Base-by-base conservation (phyloP, 2,329 filamentous ascomycete species). In the Colletotrichum shisoi region DNA sequence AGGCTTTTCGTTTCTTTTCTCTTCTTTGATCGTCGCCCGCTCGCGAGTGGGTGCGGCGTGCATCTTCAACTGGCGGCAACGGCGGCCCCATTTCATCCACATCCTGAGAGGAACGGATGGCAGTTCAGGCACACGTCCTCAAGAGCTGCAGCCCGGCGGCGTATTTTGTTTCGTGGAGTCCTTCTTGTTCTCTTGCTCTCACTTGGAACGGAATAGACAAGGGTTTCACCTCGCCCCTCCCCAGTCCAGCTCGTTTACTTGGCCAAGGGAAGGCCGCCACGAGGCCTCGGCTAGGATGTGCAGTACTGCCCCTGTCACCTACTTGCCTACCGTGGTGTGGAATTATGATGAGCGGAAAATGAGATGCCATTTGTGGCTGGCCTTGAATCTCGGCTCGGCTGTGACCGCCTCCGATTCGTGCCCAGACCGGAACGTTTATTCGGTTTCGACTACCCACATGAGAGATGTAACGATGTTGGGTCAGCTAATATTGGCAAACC, bases 71-170 rank as follows among this genome's bases (percentile, higher is more conserved):
- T 17, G 13, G 17, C 13, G 15, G 39, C 27, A 19, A 46, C n/a
- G 13, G 39, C 37, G 40, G 34, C 24, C 40, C 53, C 34, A 37
- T 48, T 21, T 49, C 4, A 1, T 31, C 1, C 27, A 31, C 7
- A 2, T 24, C 11, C 46, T 7, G 21, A 59, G 39, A 64, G 60
- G 60, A 67, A 64, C 60, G 53, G 64, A 64, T 67, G 64, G 54
- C 64, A 67, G 46, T 64, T 64, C 34, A 42, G 40, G 21, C 42
- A 44, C 53, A 53, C 46, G 53, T 63, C 24, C 42, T 67, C 46
- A 49, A 48, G 42, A 49, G 6, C 46, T 54, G 58, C 53, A 58
- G 40, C 53, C 11, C 7, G 24, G n/a, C 37, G 13, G 19, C 42
- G 7, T 42, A 46, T 39, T 56, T 56, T 19, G 34, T 54, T 53